Percentiles rank a stretch among this genome's conserved stretches.
Conservation (phyloP, 306 rosid genomes). For the Trifolium dubium region DNA sequence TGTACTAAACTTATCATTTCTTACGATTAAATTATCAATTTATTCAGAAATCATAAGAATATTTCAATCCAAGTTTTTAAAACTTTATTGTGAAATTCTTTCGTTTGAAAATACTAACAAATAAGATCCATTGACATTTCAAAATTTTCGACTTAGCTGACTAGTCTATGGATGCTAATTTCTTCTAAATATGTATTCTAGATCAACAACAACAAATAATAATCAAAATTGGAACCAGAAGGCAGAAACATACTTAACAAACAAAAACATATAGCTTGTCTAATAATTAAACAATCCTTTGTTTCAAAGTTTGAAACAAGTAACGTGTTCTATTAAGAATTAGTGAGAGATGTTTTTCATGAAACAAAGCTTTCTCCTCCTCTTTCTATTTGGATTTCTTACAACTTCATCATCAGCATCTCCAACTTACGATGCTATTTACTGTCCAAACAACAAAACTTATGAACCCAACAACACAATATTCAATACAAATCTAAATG, state of each 20-base stretch:
- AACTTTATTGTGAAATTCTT: neutral
- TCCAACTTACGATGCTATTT: neutral
- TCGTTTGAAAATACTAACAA: neutral
- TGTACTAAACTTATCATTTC: too few species aligned
- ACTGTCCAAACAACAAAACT: constrained; percentile 40
- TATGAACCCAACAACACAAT: constrained; percentile 39
- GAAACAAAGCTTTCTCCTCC: neutral
- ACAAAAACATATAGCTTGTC: neutral
- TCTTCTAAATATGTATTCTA: neutral
- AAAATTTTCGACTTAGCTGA: neutral
- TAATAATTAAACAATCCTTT: neutral
- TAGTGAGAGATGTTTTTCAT: too few species aligned
- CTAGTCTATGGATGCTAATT: neutral
- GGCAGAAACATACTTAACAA: neutral
- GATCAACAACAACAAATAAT: neutral
- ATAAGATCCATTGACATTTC: neutral
- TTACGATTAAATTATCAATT: neutral
- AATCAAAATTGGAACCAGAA: neutral
- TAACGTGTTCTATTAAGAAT: neutral
- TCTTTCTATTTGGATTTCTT: constrained; percentile 22
- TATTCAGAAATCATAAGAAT: neutral
- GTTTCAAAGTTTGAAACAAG: neutral
- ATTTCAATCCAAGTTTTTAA: neutral
- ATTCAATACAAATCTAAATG: constrained; percentile 49
- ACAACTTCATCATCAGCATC: constrained; percentile 1